These are phyloP conservation scores for Fragilariopsis cylindrus DNA, from an alignment of 108 stramenopile species.

Conservation along the genomic window DNA sequence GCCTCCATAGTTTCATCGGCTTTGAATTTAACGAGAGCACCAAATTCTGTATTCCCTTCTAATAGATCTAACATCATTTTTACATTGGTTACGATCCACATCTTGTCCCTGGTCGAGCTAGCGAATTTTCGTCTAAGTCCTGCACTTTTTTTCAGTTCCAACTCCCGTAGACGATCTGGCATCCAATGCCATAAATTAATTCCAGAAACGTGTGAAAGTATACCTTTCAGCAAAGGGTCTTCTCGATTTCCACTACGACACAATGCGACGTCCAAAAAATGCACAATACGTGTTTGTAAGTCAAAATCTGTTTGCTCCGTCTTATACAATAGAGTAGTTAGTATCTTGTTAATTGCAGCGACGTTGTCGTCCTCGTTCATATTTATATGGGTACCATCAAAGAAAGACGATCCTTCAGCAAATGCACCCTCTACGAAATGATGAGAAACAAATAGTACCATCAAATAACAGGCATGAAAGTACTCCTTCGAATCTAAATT, in stretches of 20 bases:
- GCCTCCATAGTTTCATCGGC: constrained; percentile 15
- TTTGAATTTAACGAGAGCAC: constrained; percentile 19
- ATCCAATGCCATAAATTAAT: constrained; percentile 33
- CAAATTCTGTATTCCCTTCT: constrained; percentile 38
- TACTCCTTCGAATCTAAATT: constrained; percentile 23
- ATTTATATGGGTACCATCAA: constrained; percentile 8
- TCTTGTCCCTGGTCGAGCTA: constrained; percentile 15
- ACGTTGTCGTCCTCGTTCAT: constrained; percentile 6
- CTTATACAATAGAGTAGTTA: constrained; percentile 35
- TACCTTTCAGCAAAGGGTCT: constrained; percentile 22
- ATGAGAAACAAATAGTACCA: constrained; percentile 30
- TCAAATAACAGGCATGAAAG: constrained; percentile 38
- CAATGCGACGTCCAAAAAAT: constrained; percentile 39
- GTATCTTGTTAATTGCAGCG: constrained; percentile 16
- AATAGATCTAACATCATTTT: constrained; percentile 26
- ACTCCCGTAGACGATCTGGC: constrained; percentile 37
- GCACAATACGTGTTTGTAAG: constrained; percentile 38
- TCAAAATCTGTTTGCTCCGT: constrained; percentile 28
- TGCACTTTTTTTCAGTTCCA: constrained; percentile 46
- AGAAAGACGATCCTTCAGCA: constrained; percentile 11
- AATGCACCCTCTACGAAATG: constrained; percentile 39
- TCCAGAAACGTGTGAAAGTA: constrained; percentile 23
- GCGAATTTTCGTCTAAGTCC: constrained; percentile 39
- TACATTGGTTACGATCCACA: constrained; percentile 39
- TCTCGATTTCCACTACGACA: constrained; percentile 23